phyloP scores from a whole-genome alignment of 2,329 filamentous ascomycete genomes.

The Cercospora zeae-maydis region DNA sequence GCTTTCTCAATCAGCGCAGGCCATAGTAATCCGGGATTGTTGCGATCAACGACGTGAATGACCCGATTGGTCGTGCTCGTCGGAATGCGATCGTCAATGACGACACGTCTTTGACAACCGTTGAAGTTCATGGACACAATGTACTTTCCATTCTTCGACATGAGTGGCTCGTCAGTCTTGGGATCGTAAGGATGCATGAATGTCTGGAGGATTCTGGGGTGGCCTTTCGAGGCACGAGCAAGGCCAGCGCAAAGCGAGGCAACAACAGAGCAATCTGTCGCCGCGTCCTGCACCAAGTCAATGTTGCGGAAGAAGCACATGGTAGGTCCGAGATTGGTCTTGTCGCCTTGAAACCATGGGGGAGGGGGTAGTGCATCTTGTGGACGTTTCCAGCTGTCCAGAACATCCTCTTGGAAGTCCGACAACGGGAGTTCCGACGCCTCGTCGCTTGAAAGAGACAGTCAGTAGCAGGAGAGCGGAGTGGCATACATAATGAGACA shows the following conservation, averaged over 20 bases:
- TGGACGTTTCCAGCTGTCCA: conserved; percentile 79
- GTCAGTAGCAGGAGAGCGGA: conserved; percentile 17
- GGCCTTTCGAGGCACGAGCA: conserved; percentile 64
- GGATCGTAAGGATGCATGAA: conserved; percentile 74
- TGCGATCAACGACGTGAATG: conserved; percentile 82
- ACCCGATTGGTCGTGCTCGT: conserved; percentile 69
- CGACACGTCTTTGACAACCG: conserved; percentile 80
- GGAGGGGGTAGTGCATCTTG: conserved; percentile 58
- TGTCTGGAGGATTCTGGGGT: conserved; percentile 67
- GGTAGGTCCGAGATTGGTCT: conserved; percentile 41
- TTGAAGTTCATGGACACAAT: conserved; percentile 93
- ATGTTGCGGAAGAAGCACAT: conserved; percentile 60
- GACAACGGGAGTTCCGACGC: conserved; percentile 68
- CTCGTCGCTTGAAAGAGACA: conserved; percentile 55
- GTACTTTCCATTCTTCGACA: conserved; percentile 83
- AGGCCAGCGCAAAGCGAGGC: conserved; percentile 85
- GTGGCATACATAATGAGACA: conserved; percentile 32
- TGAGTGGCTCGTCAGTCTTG: conserved; percentile 52
- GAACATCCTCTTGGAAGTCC: conserved; percentile 66
- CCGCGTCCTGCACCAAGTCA: conserved; percentile 91
- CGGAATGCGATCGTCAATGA: conserved; percentile 85
- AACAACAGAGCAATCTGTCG: conserved; percentile 95
- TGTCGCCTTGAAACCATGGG: conserved; percentile 35
- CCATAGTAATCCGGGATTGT: conserved; percentile 79
- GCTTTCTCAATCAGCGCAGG: conserved; percentile 93